These are phyloP conservation scores for Mortierella sp. DNA, from an alignment of 371 early-diverging fungal species.

Conservation along the genomic window DNA sequence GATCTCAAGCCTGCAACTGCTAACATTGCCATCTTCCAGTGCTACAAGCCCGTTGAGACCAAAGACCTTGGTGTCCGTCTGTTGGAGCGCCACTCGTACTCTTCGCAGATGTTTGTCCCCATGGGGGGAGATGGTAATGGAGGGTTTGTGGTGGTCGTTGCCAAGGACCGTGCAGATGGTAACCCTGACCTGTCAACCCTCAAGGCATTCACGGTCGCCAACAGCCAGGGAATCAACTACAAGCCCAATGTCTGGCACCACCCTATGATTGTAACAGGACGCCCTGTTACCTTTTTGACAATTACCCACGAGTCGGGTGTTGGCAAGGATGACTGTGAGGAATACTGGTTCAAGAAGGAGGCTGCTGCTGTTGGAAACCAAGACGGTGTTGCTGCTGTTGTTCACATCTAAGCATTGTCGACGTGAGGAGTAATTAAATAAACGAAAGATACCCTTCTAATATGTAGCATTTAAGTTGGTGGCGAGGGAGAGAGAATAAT, in stretches of 20 bases:
- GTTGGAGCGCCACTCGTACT: constrained; percentile 89
- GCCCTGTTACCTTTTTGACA: constrained; percentile 72
- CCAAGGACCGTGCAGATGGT: constrained; percentile 77
- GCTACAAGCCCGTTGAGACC: constrained; percentile 65
- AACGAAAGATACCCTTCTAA: not conserved
- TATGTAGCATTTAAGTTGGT: not conserved
- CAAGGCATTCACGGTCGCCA: constrained; percentile 81
- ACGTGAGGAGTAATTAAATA: not conserved
- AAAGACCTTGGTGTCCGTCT: constrained; percentile 73
- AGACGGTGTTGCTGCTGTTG: constrained; percentile 38
- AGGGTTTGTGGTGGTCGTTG: constrained; percentile 86
- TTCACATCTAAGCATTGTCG: constrained; percentile 22
- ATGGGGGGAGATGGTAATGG: constrained; percentile 72
- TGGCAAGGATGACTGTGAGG: constrained; percentile 79
- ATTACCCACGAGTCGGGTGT: constrained; percentile 82
- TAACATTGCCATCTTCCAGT: constrained; percentile 84
- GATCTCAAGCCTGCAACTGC: constrained; percentile 49
- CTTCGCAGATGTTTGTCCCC: constrained; percentile 91
- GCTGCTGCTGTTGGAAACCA: constrained; percentile 33
- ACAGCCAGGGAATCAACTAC: constrained; percentile 89
- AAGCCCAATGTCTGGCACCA: constrained; percentile 90
- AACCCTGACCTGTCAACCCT: constrained; percentile 82
- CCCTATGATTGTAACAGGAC: constrained; percentile 80
- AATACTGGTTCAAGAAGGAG: constrained; percentile 57
- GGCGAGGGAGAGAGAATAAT: not conserved